Evolutionary conservation across 371 early-diverging fungal species (phyloP).

Genomic region (Mucor racemosus): DNA sequence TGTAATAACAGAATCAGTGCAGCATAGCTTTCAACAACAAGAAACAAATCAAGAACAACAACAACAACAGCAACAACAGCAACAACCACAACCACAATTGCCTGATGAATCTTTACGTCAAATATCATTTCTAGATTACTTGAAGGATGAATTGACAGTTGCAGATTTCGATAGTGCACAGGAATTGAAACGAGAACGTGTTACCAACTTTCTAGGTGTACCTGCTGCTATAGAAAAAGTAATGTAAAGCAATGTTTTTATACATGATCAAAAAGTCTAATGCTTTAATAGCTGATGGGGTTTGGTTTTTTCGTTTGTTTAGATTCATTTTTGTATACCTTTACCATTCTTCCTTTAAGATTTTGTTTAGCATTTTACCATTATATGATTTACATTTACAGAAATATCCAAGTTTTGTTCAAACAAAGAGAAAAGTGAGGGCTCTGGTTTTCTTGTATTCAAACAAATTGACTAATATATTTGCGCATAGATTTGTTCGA

Average conservation of each 20-base stretch:
- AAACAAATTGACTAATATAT: too few species aligned
- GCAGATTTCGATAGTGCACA: constrained; percentile 75
- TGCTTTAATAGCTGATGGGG: constrained; percentile 65
- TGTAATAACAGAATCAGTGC: background rate
- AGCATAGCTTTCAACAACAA: too few species aligned
- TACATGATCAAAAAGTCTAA: too few species aligned
- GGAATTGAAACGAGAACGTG: constrained; percentile 82
- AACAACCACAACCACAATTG: background rate
- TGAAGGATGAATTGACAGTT: constrained; percentile 73
- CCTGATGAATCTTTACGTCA: constrained; percentile 8
- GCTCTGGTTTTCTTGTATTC: too few species aligned
- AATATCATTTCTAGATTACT: constrained; percentile 61
- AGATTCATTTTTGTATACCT: constrained; percentile 92
- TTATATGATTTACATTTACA: constrained; percentile 26
- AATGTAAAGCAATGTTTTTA: too few species aligned
- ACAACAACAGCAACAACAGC: background rate
- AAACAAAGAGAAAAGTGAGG: constrained; percentile 34
- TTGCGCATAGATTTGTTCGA: constrained; percentile 38
- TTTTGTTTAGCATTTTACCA: constrained; percentile 71
- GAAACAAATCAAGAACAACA: too few species aligned
- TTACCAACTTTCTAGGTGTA: constrained; percentile 82
- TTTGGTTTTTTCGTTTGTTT: constrained; percentile 93
- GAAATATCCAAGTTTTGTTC: constrained; percentile 27
- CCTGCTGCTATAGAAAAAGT: constrained; percentile 86
- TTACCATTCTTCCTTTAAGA: constrained; percentile 92